Evolutionary conservation across 495 filamentous ascomycete genomes (phyloP).

Genomic region (Evansstolkia leycettana): DNA sequence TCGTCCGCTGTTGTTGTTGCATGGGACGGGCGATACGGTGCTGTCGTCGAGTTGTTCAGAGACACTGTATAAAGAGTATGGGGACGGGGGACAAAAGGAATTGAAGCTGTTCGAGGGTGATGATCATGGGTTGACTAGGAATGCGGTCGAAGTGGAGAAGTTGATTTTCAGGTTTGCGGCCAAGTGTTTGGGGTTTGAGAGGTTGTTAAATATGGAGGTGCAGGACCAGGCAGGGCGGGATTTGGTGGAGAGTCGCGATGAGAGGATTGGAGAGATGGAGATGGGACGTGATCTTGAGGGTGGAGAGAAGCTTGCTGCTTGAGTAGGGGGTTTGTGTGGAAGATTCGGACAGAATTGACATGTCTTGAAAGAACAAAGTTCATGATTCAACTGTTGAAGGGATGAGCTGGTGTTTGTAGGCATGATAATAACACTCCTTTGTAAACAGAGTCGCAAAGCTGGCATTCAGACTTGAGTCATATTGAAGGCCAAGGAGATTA

Average conservation of each 20-base stretch:
- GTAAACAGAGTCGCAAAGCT: too few relatives aligned
- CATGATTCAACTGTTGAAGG: too few relatives aligned
- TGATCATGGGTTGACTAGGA: conserved; percentile 27
- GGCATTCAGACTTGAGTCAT: too few relatives aligned
- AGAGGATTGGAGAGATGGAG: conserved; percentile 20
- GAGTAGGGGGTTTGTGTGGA: too few relatives aligned
- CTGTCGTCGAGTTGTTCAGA: conserved; percentile 19
- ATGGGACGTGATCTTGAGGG: conserved; percentile 15
- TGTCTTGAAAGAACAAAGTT: too few relatives aligned
- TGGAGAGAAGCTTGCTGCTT: conserved; percentile 5
- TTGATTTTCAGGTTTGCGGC: conserved; percentile 25
- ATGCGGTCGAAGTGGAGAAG: conserved; percentile 18
- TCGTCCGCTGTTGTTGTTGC: conserved; percentile 22
- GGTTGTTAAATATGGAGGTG: conserved; percentile 15
- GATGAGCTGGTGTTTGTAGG: too few relatives aligned
- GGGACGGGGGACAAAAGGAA: conserved; percentile 13
- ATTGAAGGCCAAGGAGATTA: too few relatives aligned
- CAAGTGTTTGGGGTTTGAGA: conserved; percentile 11
- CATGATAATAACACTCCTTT: too few relatives aligned
- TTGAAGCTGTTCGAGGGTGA: conserved; percentile 29
- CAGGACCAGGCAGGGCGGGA: conserved; percentile 18
- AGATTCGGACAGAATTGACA: too few relatives aligned
- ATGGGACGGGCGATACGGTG: conserved; percentile 25
- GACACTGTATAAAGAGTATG: conserved; percentile 25
- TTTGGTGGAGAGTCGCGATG: conserved; percentile 17